These are phyloP conservation scores for Wallacemonas sp. DNA, from an alignment of 208 protist genomes.

Conservation along the genomic window DNA sequence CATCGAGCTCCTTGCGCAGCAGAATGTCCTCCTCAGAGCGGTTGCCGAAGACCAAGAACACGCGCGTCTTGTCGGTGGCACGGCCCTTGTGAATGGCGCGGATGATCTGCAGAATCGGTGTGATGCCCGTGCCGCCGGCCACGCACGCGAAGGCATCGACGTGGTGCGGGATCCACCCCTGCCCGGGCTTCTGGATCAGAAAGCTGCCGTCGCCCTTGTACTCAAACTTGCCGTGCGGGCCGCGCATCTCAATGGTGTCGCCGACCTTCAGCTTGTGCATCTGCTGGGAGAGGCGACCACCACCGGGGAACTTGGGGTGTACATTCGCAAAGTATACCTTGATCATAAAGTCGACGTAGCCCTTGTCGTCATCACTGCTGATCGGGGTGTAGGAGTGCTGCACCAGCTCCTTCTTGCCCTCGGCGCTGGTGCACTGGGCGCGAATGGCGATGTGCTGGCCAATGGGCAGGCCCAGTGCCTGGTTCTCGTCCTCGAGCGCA, in stretches of 20 bases:
- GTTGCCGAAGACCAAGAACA: constrained; percentile 90
- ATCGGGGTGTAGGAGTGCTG: constrained; percentile 93
- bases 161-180: constrained; percentile 26
- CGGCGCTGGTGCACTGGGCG: constrained; percentile 28
- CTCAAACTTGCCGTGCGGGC: constrained; percentile 88
- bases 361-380: constrained; percentile 82
- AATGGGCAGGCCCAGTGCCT: constrained; percentile 78
- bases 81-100: constrained; percentile 72
- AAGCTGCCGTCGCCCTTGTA: constrained; percentile 69
- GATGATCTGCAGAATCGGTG: constrained; percentile 92
- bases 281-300: constrained; percentile 90
- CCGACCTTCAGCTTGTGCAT: constrained; percentile 83
- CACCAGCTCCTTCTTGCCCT: constrained; percentile 60
- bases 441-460: constrained; percentile 80
- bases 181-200: constrained; percentile 33
- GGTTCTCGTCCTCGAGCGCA: constrained; percentile 44
- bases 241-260: constrained; percentile 82
- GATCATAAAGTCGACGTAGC: constrained; percentile 92
- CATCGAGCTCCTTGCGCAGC: constrained; percentile 85
- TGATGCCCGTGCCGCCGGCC: constrained; percentile 92
- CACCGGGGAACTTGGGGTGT: constrained; percentile 84
- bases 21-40: constrained; percentile 92
- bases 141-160: constrained; percentile 67
- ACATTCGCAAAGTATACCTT: constrained; percentile 92
- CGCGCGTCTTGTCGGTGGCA: constrained; percentile 72